Evolutionary conservation across 768 basidiomycete species (phyloP), one percentile per base, ranked within the genome.

Genomic region (Tulasnella sp.): DNA sequence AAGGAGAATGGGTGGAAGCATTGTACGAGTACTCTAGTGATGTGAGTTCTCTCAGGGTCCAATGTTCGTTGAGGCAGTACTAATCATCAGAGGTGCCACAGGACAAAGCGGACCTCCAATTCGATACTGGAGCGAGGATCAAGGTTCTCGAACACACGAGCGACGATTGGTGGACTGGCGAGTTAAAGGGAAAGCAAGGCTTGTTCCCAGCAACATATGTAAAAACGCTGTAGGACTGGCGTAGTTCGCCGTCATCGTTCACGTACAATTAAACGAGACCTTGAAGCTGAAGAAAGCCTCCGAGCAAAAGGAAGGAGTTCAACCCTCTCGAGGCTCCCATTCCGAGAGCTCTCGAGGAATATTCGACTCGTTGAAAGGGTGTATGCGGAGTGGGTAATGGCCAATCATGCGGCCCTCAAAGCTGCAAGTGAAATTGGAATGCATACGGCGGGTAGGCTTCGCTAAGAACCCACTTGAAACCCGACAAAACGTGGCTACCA

Each of bases 91-190:
- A 15, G 25, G 11, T 5, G 22, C 39, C 14, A 36, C 22, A 77
- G 76, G 76, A 77, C 73, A 81, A 82, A 6, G 82, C 82, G 3
- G 84, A 85, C 78, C 75, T 85, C 14, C 79, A 78, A 0, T 84
- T 85, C 79, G 77, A 40, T 25, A 82, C 81, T 40, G 83, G 83
- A 25, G 82, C 84, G 40, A 67, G 80, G 54, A 82, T 85, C 58
- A 80, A 81, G 52, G 79, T 82, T 45, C 74, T 83, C 25, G 81
- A 82, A 72, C 22, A 71, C 76, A 83, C 81, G 76, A 79, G 81
- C 49, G 83, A 84, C 67, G 84, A 85, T 76, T 85, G 84, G 84
- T 83, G 82, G 82, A 84, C 82, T 25, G 84, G 84, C 2, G 81
- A 80, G 73, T 67, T 83, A 40, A 80, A 82, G 58, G 84, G 84